phyloP scores from a whole-genome alignment of 192 early-diverging fungal species.

The Coemansia sp. region DNA sequence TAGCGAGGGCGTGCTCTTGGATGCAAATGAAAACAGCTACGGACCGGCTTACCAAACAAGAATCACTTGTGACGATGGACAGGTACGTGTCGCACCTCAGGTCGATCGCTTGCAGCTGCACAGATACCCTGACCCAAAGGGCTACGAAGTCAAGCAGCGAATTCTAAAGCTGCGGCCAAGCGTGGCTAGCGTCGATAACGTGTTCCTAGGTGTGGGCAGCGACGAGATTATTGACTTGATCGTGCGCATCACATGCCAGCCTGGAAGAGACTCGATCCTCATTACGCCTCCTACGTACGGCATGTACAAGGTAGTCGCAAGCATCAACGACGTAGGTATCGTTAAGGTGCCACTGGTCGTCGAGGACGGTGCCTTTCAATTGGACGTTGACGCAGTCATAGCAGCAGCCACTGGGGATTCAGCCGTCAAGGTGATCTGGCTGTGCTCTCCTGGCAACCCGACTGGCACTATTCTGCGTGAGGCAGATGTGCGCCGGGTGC shows the following conservation, averaged over 20 bases:
- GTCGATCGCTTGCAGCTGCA: slow-evolving; percentile 62
- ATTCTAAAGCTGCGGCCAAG: slow-evolving; percentile 67
- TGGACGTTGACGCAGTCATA: slow-evolving; percentile 45
- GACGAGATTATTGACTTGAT: slow-evolving; percentile 95
- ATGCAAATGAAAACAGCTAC: slow-evolving; percentile 98
- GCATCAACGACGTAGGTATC: slow-evolving; percentile 91
- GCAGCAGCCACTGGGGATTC: slow-evolving; percentile 65
- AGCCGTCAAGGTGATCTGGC: slow-evolving; percentile 85
- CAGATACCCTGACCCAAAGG: slow-evolving; percentile 96
- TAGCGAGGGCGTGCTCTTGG: slow-evolving; percentile 87
- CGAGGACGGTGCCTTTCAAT: slow-evolving; percentile 56
- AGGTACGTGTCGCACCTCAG: not conserved
- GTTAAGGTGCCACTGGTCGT: slow-evolving; percentile 83
- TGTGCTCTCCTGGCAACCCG: slow-evolving; percentile 99
- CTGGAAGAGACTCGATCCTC: slow-evolving; percentile 87
- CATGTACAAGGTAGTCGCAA: slow-evolving; percentile 93
- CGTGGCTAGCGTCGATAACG: slow-evolving; percentile 63
- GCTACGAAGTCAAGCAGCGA: slow-evolving; percentile 75
- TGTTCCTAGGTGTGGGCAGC: slow-evolving; percentile 96
- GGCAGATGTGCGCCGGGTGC: slow-evolving; percentile 55
- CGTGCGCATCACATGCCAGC: slow-evolving; percentile 84
- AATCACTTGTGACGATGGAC: slow-evolving; percentile 29
- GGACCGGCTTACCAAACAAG: slow-evolving; percentile 58
- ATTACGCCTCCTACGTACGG: slow-evolving; percentile 98
- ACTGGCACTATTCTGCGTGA: slow-evolving; percentile 81